Evolutionary conservation across 2,329 filamentous ascomycete species (phyloP).

Genomic region (Bipolaris bicolor): DNA sequence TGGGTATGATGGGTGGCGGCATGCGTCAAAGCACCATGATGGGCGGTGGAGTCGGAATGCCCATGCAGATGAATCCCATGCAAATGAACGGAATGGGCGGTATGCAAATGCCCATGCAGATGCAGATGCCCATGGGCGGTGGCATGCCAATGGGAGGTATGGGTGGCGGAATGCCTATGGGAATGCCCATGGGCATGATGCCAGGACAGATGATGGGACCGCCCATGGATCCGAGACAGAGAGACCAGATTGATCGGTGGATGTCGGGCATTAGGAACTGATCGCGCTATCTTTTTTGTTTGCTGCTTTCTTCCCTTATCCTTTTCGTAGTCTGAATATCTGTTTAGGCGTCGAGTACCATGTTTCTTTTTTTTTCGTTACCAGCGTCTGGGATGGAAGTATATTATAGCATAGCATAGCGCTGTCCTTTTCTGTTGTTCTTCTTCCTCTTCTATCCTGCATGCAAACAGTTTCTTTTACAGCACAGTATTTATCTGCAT

Average conservation of each 20-base stretch:
- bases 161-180: slow-evolving; percentile 22
- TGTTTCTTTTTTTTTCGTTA: background rate
- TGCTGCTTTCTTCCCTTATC: background rate
- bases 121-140: slow-evolving; percentile 11
- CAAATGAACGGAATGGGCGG: background rate
- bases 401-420: background rate
- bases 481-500: background rate
- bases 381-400: background rate
- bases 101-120: slow-evolving; percentile 3
- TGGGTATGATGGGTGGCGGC: background rate
- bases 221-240: slow-evolving; percentile 56
- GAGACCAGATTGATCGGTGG: slow-evolving; percentile 66
- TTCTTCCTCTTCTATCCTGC: background rate
- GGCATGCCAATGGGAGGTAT: slow-evolving; percentile 11
- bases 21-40: slow-evolving; percentile 11
- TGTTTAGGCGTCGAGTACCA: background rate
- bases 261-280: slow-evolving; percentile 52
- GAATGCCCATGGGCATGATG: slow-evolving; percentile 33
- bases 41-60: slow-evolving; percentile 3
- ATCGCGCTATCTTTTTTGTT: background rate
- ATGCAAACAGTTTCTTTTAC: background rate
- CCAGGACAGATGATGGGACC: slow-evolving; percentile 31
- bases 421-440: background rate
- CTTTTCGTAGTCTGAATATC: background rate
- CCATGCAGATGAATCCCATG: slow-evolving; percentile 16